A percentile compares a stretch with the other conserved stretches of the same genome.
Evolutionary conservation across 176 grass and related monocot genomes (phyloP).

Genomic region (Cenchrus fungigraminus): DNA sequence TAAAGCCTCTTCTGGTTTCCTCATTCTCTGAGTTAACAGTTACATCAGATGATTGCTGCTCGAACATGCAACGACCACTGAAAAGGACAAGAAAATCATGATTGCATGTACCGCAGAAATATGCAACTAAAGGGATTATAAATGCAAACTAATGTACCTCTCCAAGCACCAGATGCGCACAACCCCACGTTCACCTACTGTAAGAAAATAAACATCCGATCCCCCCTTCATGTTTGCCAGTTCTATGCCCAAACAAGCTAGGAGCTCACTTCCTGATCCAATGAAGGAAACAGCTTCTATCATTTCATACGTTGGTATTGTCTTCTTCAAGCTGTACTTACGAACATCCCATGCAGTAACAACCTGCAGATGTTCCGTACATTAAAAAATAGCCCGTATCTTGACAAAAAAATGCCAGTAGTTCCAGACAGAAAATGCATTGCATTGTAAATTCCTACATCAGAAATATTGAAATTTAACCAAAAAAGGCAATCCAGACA

Average conservation of each 20-base stretch:
- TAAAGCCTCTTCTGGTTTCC: slow-evolving; percentile 87
- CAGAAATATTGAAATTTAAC: slow-evolving; percentile 30
- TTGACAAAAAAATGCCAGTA: slow-evolving; percentile 12
- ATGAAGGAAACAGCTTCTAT: slow-evolving; percentile 85
- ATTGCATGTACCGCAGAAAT: slow-evolving; percentile 20
- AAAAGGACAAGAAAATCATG: slow-evolving; percentile 44
- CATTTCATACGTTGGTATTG: slow-evolving; percentile 88
- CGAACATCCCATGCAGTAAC: slow-evolving; percentile 80
- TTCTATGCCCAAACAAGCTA: slow-evolving; percentile 56
- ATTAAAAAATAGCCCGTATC: slow-evolving; percentile 26
- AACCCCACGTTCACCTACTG: slow-evolving; percentile 86
- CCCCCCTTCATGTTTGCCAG: slow-evolving; percentile 48
- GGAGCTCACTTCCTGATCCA: slow-evolving; percentile 54
- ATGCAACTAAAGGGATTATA: slow-evolving; percentile 3
- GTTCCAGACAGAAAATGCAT: slow-evolving; percentile 27
- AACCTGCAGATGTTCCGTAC: slow-evolving; percentile 56
- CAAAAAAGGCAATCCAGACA: neutral
- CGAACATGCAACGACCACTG: slow-evolving; percentile 73
- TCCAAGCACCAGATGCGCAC: slow-evolving; percentile 85
- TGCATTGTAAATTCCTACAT: neutral
- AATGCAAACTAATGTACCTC: slow-evolving; percentile 56
- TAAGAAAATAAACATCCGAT: slow-evolving; percentile 64
- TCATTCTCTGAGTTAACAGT: slow-evolving; percentile 66
- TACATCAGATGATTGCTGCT: slow-evolving; percentile 82
- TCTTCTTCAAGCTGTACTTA: slow-evolving; percentile 82